These are phyloP conservation scores for Penicillium canescens DNA, from an alignment of 495 filamentous ascomycete genomes.

Conservation along the genomic window DNA sequence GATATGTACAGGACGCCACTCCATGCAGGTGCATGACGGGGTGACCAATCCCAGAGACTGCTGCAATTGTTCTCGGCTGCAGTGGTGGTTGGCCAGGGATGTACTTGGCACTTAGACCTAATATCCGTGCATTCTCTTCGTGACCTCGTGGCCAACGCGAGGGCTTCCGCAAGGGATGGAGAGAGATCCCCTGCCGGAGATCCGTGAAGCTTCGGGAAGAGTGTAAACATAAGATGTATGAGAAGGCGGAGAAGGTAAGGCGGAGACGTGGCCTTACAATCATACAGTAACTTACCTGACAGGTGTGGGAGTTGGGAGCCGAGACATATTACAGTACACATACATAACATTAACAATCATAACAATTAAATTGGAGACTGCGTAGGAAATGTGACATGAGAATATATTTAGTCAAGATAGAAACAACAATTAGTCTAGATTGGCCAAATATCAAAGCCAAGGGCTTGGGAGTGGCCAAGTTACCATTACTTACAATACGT, in stretches of 20 bases:
- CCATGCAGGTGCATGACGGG: no score
- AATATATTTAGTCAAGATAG: background rate
- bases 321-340: no score
- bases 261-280: constrained; percentile 4
- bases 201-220: constrained; percentile 9
- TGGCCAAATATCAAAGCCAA: constrained; percentile 1
- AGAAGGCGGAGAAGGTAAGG: constrained; percentile 6
- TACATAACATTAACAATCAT: no score
- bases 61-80: no score
- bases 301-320: no score
- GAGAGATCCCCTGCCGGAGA: constrained; percentile 22
- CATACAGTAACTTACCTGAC: no score
- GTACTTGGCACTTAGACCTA: no score
- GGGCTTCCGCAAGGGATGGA: constrained; percentile 19
- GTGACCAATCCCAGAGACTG: no score
- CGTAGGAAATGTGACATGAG: no score
- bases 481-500: constrained; percentile 13
- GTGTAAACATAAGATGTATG: background rate
- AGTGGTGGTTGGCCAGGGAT: no score
- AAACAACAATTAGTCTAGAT: background rate
- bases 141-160: constrained; percentile 22
- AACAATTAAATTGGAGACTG: no score
- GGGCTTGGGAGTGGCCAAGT: constrained; percentile 5
- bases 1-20: no score
- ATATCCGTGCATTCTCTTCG: constrained; percentile 4